phyloP scores from a whole-genome alignment of 495 filamentous ascomycete species.

The Evernia prunastri region DNA sequence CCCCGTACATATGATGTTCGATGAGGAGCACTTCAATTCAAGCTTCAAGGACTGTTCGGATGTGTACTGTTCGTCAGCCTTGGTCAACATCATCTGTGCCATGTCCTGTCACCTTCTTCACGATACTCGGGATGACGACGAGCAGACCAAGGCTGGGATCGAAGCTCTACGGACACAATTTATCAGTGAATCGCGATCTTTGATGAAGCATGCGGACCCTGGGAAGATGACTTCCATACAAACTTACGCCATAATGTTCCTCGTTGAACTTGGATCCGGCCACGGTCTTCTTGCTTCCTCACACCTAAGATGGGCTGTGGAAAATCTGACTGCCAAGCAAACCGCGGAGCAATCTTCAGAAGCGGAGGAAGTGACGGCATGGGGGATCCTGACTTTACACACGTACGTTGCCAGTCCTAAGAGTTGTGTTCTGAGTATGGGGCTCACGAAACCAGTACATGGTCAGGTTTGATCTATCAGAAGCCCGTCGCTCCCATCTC shows the following conservation, averaged over 20 bases:
- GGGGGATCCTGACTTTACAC: slow-evolving; percentile 24
- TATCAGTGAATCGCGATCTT: slow-evolving; percentile 27
- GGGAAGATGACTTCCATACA: slow-evolving; percentile 30
- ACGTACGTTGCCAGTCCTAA: slow-evolving; percentile 18
- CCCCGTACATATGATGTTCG: slow-evolving; percentile 38
- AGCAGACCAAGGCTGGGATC: slow-evolving; percentile 12
- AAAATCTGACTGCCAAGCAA: slow-evolving; percentile 22
- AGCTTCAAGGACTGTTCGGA: slow-evolving; percentile 32
- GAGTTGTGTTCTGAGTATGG: not conserved
- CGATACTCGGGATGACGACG: slow-evolving; percentile 9
- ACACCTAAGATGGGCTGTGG: slow-evolving; percentile 29
- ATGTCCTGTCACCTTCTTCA: slow-evolving; percentile 37
- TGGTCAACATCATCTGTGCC: slow-evolving; percentile 40
- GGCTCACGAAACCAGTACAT: slow-evolving; percentile 16
- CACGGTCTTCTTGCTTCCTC: slow-evolving; percentile 29
- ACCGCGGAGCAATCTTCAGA: slow-evolving; percentile 17
- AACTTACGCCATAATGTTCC: slow-evolving; percentile 34
- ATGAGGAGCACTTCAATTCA: slow-evolving; percentile 23
- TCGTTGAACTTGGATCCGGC: slow-evolving; percentile 29
- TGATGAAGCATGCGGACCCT: slow-evolving; percentile 23
- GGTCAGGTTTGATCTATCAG: slow-evolving; percentile 25
- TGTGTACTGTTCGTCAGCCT: slow-evolving; percentile 31
- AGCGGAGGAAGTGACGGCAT: slow-evolving; percentile 19
- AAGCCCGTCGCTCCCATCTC: slow-evolving; percentile 19
- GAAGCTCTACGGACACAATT: slow-evolving; percentile 28